These are phyloP conservation scores for Aspergillus asperescens DNA, from an alignment of 495 filamentous ascomycete species.

Conservation along the genomic window DNA sequence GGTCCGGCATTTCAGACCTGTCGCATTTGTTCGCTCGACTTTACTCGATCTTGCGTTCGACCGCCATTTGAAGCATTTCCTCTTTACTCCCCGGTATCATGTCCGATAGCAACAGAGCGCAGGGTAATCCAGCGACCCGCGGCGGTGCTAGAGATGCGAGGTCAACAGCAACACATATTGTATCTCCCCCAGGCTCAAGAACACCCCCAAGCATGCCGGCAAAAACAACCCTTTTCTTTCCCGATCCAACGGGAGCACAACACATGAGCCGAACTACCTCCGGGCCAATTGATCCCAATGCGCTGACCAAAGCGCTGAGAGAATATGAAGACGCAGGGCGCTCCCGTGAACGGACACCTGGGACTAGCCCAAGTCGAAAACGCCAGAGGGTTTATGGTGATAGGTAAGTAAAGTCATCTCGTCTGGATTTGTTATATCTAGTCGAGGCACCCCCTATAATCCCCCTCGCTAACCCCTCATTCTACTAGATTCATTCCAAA, in stretches of 20 bases:
- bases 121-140: slow-evolving; percentile 12
- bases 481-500: slow-evolving; percentile 83
- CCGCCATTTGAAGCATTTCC: slow-evolving; percentile 13
- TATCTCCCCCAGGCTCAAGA: slow-evolving; percentile 40
- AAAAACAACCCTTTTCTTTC: slow-evolving; percentile 39
- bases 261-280: slow-evolving; percentile 36
- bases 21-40: slow-evolving; percentile 19
- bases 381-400: slow-evolving; percentile 81
- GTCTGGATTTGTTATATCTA: neutral
- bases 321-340: slow-evolving; percentile 57
- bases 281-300: slow-evolving; percentile 55
- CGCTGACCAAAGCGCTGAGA: slow-evolving; percentile 59
- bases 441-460: neutral
- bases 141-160: slow-evolving; percentile 16
- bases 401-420: slow-evolving; percentile 47
- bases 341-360: slow-evolving; percentile 63
- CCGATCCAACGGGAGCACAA: slow-evolving; percentile 26
- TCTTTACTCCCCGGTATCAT: slow-evolving; percentile 13
- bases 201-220: slow-evolving; percentile 42
- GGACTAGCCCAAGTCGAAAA: slow-evolving; percentile 77
- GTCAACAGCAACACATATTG: slow-evolving; percentile 25
- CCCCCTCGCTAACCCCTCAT: slow-evolving; percentile 4
- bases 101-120: slow-evolving; percentile 20
- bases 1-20: slow-evolving; percentile 15
- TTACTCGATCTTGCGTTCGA: slow-evolving; percentile 16